Base-by-base conservation (phyloP, 257 asterid species). In the Agastache rugosa region DNA sequence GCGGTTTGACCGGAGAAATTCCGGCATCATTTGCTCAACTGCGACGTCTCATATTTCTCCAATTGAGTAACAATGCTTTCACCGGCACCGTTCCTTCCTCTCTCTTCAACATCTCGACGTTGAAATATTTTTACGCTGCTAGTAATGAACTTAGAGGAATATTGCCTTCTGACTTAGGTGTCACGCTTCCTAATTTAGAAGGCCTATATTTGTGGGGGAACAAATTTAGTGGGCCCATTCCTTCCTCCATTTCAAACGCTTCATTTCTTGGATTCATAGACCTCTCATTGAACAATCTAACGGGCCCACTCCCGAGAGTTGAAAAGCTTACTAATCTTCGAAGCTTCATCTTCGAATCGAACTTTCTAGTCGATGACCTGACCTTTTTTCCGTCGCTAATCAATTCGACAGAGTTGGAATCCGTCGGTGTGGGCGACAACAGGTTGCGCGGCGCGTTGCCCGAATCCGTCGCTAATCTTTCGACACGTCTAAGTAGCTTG, bases 391-490 rank as follows among this genome's bases (percentile, higher is more conserved):
- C 65, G 19, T 79, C 88, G 6, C 59, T 84, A 63, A 77, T 44
- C 37, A 84, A 84, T 55, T 78, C 84, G 71, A 84, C 78, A 0
- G 51, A 25, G 0, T 62, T 86, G 31, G 39, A 29, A 29, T 11
- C 34, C 22, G 59, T 84, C 58, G 37, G 35, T 7, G 44, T 80
- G 5, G n/a, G 60, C 9, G 20, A 11, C 9, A 86, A 84, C 50
- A 71, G 39, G 23, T 63, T 86, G 16, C 78, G 69, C 2, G 90
- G 87, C 35, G 20, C 17, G 1, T 39, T 86, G 45, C 87, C 89
- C 1, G 62, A 27, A 42, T 66, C 81, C 6, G 6, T 82, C n/a
- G 77, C 56, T 12, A 87, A 87, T 39, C 59, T 87, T 9, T 87
- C 89, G 0, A 35, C 19, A 15, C 34, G 51, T 1, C 72, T 86